Conservation (phyloP, 192 early-diverging fungal species). For the Dimargaris cristalligena region DNA sequence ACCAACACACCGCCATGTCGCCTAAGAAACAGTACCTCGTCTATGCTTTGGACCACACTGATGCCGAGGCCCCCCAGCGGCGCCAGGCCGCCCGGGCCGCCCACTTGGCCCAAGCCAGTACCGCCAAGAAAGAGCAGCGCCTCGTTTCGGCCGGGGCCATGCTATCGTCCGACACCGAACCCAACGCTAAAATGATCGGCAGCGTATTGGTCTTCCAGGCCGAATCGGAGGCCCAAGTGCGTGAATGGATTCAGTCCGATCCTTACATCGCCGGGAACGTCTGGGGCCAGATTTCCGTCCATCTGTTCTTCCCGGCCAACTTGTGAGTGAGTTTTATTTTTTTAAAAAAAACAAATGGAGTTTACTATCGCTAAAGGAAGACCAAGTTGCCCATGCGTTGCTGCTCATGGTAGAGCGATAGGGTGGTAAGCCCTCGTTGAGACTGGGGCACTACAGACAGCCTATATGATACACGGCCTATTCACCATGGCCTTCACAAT, state of each 20-base stretch:
- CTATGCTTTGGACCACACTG: not conserved
- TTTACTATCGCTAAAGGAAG: too few species aligned
- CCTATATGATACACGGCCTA: too few species aligned
- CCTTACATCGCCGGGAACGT: not conserved
- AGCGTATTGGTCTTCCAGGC: not conserved
- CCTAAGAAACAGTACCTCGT: not conserved
- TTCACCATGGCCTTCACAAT: too few species aligned
- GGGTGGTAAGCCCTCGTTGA: too few species aligned
- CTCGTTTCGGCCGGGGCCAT: not conserved
- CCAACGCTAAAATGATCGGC: not conserved
- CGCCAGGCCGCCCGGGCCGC: not conserved
- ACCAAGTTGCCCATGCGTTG: too few species aligned
- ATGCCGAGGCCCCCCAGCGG: not conserved
- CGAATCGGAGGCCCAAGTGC: not conserved
- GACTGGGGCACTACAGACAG: too few species aligned
- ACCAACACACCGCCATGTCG: too few species aligned
- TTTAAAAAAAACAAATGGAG: too few species aligned
- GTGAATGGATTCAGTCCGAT: not conserved
- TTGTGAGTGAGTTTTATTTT: too few species aligned
- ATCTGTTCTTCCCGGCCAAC: too few species aligned
- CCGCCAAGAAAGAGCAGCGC: not conserved
- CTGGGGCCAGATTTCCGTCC: too few species aligned
- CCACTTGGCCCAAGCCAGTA: not conserved
- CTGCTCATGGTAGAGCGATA: too few species aligned
- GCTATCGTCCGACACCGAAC: not conserved